A percentile compares a stretch with the other conserved stretches of the same genome.
Evolutionary conservation across 352 stramenopile genomes (phyloP).

Genomic region (Globisporangium takayamanum): DNA sequence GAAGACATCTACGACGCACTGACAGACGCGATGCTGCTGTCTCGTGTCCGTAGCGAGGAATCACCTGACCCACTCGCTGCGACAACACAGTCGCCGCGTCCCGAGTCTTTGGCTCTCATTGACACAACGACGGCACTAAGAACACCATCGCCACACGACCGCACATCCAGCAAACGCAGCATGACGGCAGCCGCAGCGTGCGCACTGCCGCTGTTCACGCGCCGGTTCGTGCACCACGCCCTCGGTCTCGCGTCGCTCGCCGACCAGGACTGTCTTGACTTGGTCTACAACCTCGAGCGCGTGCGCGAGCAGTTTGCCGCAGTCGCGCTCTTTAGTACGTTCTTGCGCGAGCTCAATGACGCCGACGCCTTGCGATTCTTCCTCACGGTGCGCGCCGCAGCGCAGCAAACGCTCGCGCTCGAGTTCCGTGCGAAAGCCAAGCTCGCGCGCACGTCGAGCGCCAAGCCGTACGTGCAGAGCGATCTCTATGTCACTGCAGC

Average conservation of each 20-base stretch:
- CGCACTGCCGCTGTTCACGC: constrained; percentile 54
- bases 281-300: constrained; percentile 63
- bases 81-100: neutral
- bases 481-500: constrained; percentile 23
- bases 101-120: neutral
- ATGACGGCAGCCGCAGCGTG: constrained; percentile 7
- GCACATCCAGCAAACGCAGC: too few species aligned
- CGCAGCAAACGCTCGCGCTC: constrained; percentile 52
- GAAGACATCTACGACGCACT: constrained; percentile 64
- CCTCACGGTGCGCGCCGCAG: constrained; percentile 31
- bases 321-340: constrained; percentile 48
- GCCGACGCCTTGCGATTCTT: constrained; percentile 64
- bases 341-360: constrained; percentile 65
- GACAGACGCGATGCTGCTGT: constrained; percentile 15
- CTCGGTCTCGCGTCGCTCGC: constrained; percentile 47
- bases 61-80: neutral
- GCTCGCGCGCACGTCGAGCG: constrained; percentile 33
- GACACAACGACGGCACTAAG: neutral
- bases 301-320: constrained; percentile 37
- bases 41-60: too few species aligned
- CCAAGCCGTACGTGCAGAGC: constrained; percentile 37
- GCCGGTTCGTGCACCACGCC: constrained; percentile 39
- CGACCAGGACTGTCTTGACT: constrained; percentile 65
- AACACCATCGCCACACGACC: too few species aligned
- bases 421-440: constrained; percentile 58